phyloP scores from a whole-genome alignment of 768 basidiomycete species.

The Pleurotus salmoneostramineus region DNA sequence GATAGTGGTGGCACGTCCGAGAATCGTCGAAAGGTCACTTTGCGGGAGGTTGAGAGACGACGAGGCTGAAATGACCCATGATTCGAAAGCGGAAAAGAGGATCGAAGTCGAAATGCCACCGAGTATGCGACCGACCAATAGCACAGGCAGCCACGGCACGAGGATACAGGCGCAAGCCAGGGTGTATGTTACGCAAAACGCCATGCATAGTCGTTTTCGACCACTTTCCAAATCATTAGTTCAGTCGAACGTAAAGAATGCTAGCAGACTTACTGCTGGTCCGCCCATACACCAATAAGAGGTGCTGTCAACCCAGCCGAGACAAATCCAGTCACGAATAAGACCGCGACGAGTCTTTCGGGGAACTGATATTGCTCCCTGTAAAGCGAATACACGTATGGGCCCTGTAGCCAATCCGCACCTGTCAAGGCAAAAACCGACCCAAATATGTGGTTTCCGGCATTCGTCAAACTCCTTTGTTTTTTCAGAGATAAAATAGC shows the following conservation, averaged over 20 bases:
- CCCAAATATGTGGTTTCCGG: not conserved
- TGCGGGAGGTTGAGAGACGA: slow-evolving; percentile 46
- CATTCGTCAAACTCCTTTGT: not conserved
- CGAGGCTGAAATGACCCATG: slow-evolving; percentile 70
- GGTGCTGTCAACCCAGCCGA: slow-evolving; percentile 70
- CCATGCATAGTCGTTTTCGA: slow-evolving; percentile 61
- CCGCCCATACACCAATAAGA: slow-evolving; percentile 73
- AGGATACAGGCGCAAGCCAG: slow-evolving; percentile 57
- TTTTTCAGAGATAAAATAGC: not conserved
- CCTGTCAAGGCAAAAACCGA: slow-evolving; percentile 29
- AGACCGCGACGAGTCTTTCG: slow-evolving; percentile 59
- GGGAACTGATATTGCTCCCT: slow-evolving; percentile 62
- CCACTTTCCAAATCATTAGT: slow-evolving; percentile 38
- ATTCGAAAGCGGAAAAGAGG: slow-evolving; percentile 72
- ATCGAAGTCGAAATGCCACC: slow-evolving; percentile 75
- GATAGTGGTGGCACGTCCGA: slow-evolving; percentile 70
- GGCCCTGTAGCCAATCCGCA: slow-evolving; percentile 79
- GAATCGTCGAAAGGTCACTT: slow-evolving; percentile 59
- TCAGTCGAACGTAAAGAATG: not conserved
- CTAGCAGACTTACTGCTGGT: slow-evolving; percentile 53
- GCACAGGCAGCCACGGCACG: slow-evolving; percentile 51
- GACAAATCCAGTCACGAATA: slow-evolving; percentile 77
- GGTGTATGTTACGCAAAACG: slow-evolving; percentile 67
- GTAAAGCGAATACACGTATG: slow-evolving; percentile 75
- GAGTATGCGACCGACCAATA: slow-evolving; percentile 59